phyloP scores from a whole-genome alignment of 75 land plant genomes.

The Azolla pinnata region DNA sequence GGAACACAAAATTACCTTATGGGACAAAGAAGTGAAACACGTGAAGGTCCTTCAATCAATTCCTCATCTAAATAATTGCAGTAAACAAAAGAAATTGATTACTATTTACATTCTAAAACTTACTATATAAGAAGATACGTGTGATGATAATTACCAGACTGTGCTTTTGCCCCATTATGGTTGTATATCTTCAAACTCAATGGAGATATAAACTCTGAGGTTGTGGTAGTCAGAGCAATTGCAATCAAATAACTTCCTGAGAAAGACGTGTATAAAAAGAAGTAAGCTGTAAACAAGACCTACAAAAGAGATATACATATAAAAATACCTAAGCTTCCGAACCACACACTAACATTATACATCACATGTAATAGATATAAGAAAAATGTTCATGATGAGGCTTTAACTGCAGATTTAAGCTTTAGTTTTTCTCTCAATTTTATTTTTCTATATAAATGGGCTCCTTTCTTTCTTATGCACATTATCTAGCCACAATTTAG shows the following conservation, averaged over 20 bases:
- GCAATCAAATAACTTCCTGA: conserved; percentile 57
- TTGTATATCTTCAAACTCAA: conserved; percentile 2
- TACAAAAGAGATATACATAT: too few species aligned
- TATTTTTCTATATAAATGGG: too few species aligned
- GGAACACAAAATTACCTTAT: conserved; percentile 59
- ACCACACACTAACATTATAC: neutral
- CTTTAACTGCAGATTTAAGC: too few species aligned
- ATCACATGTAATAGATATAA: neutral
- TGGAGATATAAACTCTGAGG: neutral
- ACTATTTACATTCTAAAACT: too few species aligned
- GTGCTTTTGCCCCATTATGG: neutral
- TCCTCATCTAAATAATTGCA: conserved; percentile 51
- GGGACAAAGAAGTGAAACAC: conserved; percentile 70
- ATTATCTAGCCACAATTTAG: too few species aligned
- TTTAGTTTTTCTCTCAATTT: too few species aligned
- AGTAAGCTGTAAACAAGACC: too few species aligned
- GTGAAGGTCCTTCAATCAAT: conserved; percentile 61
- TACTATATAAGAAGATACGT: too few species aligned
- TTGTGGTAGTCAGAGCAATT: conserved; percentile 25
- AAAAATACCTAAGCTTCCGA: too few species aligned
- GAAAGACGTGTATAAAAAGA: too few species aligned
- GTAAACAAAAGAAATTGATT: too few species aligned
- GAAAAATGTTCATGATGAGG: neutral
- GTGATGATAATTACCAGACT: conserved; percentile 1
- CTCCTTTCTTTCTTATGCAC: too few species aligned